Percentiles rank a stretch among this genome's conserved stretches.
Conservation (phyloP, 495 filamentous ascomycete species). For the Penicillium crystallinum region DNA sequence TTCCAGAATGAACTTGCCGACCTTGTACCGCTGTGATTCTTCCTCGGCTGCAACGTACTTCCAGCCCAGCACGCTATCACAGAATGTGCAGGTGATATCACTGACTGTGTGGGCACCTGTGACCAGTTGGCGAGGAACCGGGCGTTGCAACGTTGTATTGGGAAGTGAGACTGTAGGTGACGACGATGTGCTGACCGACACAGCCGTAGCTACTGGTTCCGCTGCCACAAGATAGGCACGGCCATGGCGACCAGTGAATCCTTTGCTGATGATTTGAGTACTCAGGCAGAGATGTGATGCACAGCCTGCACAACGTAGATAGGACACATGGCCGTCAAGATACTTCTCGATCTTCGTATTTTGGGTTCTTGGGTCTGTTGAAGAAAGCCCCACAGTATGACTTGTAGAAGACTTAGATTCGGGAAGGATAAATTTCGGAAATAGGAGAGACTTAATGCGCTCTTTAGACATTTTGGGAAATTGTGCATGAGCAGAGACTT, state of each 20-base stretch:
- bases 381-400: constrained; percentile 23
- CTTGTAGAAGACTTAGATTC: constrained; percentile 40
- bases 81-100: constrained; percentile 53
- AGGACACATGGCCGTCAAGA: constrained; percentile 48
- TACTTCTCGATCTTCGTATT: constrained; percentile 29
- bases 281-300: constrained; percentile 68
- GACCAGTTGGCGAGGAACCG: constrained; percentile 68
- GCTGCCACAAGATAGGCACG: constrained; percentile 79
- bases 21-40: constrained; percentile 79
- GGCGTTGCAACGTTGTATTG: constrained; percentile 55
- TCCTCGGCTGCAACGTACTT: constrained; percentile 88
- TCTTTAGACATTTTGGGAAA: constrained; percentile 13
- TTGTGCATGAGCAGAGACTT: not conserved
- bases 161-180: constrained; percentile 33
- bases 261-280: constrained; percentile 81
- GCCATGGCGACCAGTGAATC: constrained; percentile 91
- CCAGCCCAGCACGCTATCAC: constrained; percentile 76
- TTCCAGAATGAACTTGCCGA: constrained; percentile 95
- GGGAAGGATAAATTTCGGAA: constrained; percentile 50
- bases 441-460: constrained; percentile 10
- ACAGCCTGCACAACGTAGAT: constrained; percentile 70
- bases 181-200: constrained; percentile 30
- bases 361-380: constrained; percentile 10
- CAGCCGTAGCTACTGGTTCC: constrained; percentile 19
- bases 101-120: constrained; percentile 68